Base-by-base conservation (phyloP, 2,329 filamentous ascomycete species). In the Blastomyces gilchristii region DNA sequence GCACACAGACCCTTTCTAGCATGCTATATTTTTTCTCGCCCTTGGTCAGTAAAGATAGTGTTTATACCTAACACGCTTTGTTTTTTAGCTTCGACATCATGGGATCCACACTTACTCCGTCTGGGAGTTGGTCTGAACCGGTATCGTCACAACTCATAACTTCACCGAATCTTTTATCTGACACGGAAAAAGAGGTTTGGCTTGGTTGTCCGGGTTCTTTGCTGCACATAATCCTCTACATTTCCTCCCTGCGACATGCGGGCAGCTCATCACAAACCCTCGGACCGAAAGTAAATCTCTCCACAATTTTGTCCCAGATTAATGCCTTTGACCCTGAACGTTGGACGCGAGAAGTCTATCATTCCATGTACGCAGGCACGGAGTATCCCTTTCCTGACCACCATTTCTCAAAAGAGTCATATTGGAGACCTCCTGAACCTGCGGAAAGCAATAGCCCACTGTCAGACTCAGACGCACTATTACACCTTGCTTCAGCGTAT, bases 191-290 rank as follows among this genome's bases (percentile, higher is more conserved):
- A 66, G 76, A 74, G 3, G 72, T 73, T 2, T 77, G 73, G 72
- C 73, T 77, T 18, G 75, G 75, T 47, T 77, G 75, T 58, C 75
- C 75, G 5, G 75, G 74, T 49, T 76, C 76, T 59, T 72, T 77
- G 3, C 67, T 77, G 6, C 75, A 75, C 64, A 72, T 74, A 3
- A 76, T 77, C 31, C 75, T 77, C 63, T 75, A 75, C 66, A 68
- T 77, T 60, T 73, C 76, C 64, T 71, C 73, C 16, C 70, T 74
- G 25, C 75, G 74, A 63, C 76, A 73, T 62, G 68, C 69, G 50
- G 67, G 70, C 34, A 68, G 69, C 2, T 67, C 71, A n/a, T 71
- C 71, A 1, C 67, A 72, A 2, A 54, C 37, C 34, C 16, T 31
- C 43, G 47, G 45, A 22, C 43, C 60, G 5, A 31, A 54, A 63